Evolutionary conservation across 2,329 filamentous ascomycete genomes (phyloP), one percentile per base, ranked within the genome.

Genomic region (Colletotrichum scovillei): DNA sequence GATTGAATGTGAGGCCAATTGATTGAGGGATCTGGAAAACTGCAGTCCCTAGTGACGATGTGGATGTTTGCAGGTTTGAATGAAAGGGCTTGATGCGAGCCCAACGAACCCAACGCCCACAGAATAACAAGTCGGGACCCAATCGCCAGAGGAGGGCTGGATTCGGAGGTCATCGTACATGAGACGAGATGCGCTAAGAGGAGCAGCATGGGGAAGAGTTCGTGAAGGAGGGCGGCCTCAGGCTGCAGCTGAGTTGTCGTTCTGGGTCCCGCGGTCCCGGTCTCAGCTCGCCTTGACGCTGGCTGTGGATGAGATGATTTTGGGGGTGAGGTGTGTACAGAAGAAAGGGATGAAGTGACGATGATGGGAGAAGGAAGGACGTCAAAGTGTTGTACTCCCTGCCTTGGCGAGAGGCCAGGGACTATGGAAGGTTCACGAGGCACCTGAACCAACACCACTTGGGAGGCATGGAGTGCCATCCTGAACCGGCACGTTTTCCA

Each of bases 31-130:
- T 42, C 38, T 16, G 67, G 55, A 59, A 53, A 8, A 57, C n/a
- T 64, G 60, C 70, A 70, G 38, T 42, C 16, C 38, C 38, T 19
- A 4, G 59, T 28, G 30, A 64, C 28, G n/a, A 70, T 38, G 70
- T 65, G 66, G 60, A 70, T 64, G 66, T 60, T 70, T 35, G 42
- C 70, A 38, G 59, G 67, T 65, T 64, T 65, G 70, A 42, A 46
- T 49, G 55, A 42, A 42, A 57, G 28, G 52, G 35, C 62, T 52
- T 19, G 56, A 67, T 52, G 65, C 38, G 59, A 72, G 70, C 70
- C 70, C 53, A 69, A 72, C 69, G 69, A 72, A 69, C 70, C 70
- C 66, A 69, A 72, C 35, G 30, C 38, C 70, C 64, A 58, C 68
- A 67, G 62, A 26, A 55, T 55, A 19, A 56, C 7, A 26, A 60